Base-by-base conservation (phyloP, 2,329 filamentous ascomycete species). In the Penicillium sumatraense region DNA sequence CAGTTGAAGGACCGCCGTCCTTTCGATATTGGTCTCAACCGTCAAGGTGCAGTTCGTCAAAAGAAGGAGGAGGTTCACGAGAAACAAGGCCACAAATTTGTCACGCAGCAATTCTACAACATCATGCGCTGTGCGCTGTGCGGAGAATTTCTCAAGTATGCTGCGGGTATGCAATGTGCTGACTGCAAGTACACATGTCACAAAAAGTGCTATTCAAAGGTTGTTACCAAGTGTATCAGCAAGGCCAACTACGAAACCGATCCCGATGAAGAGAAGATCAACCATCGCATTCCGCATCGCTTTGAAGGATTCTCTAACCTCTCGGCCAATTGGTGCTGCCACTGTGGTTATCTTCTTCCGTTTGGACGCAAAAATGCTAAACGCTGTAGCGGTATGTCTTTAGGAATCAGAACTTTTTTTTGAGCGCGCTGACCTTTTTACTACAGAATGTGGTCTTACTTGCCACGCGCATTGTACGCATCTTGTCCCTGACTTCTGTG, bases 141-240 rank as follows among this genome's bases (percentile, higher is more conserved):
- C 73, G 95, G 93, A 57, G 95, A 99, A 65, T 98, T 99, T 71
- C 88, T 99, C 78, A 99, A 98, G 73, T 98, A 98, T 73, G 96
- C 93, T 46, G 91, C 95, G 20, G 95, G 95, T 59, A 99, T 99
- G 93, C 95, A 99, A 78, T 99, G 95, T 76, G 90, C 96, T 62
- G 95, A 99, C 78, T 99, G 95, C 89, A 98, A 98, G 78, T 98
- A 98, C 78, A 98, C 93, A 35, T 99, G 95, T 77, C 95, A 99
- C 76, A 93, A 91, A 68, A 97, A 98, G 78, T 99, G 95, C 74
- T 99, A 98, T 75, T 80, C 86, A 14, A 96, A 93, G 74, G 95
- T 99, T 44, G 95, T 99, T 66, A 99, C 95, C 61, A 99, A 99
- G 77, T 99, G 95, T 79, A 99, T 99, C 75, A 98, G 93, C 79